Conservation (phyloP, 2,329 filamentous ascomycete species). For the Fusarium tuaranense region DNA sequence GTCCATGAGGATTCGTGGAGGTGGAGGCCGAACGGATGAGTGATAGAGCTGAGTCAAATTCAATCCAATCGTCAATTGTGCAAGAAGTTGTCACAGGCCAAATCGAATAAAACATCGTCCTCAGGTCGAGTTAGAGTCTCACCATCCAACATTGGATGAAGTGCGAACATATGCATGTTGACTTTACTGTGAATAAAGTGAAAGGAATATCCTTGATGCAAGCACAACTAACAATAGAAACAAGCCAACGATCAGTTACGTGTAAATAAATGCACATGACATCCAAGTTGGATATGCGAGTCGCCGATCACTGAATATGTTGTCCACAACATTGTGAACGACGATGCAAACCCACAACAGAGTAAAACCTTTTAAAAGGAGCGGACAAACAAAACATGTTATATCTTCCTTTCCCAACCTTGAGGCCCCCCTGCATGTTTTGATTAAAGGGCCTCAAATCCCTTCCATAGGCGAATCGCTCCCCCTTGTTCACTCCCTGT, state of each 20-base stretch:
- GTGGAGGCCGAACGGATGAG: background rate
- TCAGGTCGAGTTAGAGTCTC: background rate
- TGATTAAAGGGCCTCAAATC: slow-evolving; percentile 41
- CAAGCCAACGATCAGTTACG: background rate
- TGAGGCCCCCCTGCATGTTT: slow-evolving; percentile 26
- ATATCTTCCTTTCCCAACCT: slow-evolving; percentile 1
- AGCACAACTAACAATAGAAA: background rate
- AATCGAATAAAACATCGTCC: background rate
- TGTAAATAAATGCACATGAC: background rate
- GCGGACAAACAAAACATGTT: background rate
- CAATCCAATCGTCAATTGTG: no score
- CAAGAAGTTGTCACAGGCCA: background rate
- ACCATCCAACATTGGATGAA: background rate
- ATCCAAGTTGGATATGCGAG: background rate
- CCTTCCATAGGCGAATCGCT: slow-evolving; percentile 28
- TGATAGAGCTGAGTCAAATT: background rate
- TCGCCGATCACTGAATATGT: background rate
- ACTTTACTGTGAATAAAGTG: background rate
- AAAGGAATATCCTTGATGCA: background rate
- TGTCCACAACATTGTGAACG: background rate
- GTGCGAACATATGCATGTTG: background rate
- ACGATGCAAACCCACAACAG: background rate
- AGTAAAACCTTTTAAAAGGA: background rate
- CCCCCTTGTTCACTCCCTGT: slow-evolving; percentile 17
- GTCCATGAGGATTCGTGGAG: background rate